Evolutionary conservation across 2,329 filamentous ascomycete genomes (phyloP).

Genomic region (Fusarium sp.): DNA sequence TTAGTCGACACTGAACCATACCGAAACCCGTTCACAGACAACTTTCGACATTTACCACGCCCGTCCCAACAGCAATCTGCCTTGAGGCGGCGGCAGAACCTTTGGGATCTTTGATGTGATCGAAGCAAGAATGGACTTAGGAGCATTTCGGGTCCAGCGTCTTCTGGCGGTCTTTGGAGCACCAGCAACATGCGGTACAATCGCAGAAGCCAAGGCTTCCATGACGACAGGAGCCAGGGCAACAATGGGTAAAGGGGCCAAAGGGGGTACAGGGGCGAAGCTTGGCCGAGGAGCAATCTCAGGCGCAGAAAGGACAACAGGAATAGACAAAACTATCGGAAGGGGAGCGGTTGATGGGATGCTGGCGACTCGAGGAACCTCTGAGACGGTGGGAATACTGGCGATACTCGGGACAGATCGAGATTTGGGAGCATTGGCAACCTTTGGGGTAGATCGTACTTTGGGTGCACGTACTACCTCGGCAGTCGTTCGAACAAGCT

Average conservation of each 20-base stretch:
- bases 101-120: neutral
- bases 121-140: constrained; percentile 19
- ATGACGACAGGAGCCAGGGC: constrained; percentile 30
- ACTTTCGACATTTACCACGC: neutral
- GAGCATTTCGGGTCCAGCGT: constrained; percentile 18
- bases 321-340: constrained; percentile 4
- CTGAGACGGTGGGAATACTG: constrained; percentile 1
- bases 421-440: constrained; percentile 6
- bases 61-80: neutral
- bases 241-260: constrained; percentile 26
- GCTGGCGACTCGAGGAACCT: neutral
- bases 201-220: constrained; percentile 6
- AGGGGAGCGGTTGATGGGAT: neutral
- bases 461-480: constrained; percentile 11
- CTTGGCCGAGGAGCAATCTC: constrained; percentile 10
- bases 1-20: neutral
- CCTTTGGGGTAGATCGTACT: constrained; percentile 1
- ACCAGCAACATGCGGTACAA: constrained; percentile 11
- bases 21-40: neutral
- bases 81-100: neutral
- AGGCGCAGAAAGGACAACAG: constrained; percentile 14
- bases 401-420: neutral
- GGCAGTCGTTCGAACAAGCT: constrained; percentile 7
- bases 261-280: constrained; percentile 20
- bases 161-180: constrained; percentile 10